A percentile compares a stretch with the other conserved stretches of the same genome.
phyloP scores from a whole-genome alignment of 2,329 filamentous ascomycete species.

The Colletotrichum orchidophilum region DNA sequence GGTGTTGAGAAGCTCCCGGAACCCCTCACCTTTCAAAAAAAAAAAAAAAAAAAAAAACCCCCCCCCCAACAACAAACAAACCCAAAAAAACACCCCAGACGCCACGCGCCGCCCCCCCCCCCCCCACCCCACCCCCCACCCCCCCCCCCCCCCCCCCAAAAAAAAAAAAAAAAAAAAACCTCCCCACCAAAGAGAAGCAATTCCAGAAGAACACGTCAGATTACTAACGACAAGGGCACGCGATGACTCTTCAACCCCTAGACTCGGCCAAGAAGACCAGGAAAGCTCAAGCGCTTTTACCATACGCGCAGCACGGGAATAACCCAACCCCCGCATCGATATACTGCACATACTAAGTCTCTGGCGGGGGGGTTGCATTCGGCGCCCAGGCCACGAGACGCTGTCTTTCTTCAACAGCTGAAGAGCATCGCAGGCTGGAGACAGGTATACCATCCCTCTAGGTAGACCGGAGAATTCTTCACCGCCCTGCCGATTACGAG shows the following conservation, averaged over 20 bases:
- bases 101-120: too few relatives aligned
- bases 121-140: too few relatives aligned
- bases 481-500: constrained; percentile 15
- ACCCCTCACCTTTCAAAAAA: not conserved
- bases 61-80: too few relatives aligned
- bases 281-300: not conserved
- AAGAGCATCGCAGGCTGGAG: too few relatives aligned
- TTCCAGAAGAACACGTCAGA: not conserved
- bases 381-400: not conserved
- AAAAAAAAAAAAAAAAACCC: too few relatives aligned
- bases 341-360: constrained; percentile 26
- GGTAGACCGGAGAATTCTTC: not conserved
- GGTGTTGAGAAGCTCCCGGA: not conserved
- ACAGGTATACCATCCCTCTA: not conserved
- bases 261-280: not conserved
- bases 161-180: too few relatives aligned
- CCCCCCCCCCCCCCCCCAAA: too few relatives aligned
- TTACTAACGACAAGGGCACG: not conserved
- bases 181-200: not conserved
- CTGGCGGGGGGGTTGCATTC: not conserved
- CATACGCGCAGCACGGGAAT: not conserved
- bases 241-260: constrained; percentile 1
- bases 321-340: constrained; percentile 8
- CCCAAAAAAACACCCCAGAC: too few relatives aligned
- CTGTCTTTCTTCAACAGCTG: not conserved